These are phyloP conservation scores for Sanghuangporus baumii DNA, from an alignment of 1,284 basidiomycete genomes.

Conservation along the genomic window DNA sequence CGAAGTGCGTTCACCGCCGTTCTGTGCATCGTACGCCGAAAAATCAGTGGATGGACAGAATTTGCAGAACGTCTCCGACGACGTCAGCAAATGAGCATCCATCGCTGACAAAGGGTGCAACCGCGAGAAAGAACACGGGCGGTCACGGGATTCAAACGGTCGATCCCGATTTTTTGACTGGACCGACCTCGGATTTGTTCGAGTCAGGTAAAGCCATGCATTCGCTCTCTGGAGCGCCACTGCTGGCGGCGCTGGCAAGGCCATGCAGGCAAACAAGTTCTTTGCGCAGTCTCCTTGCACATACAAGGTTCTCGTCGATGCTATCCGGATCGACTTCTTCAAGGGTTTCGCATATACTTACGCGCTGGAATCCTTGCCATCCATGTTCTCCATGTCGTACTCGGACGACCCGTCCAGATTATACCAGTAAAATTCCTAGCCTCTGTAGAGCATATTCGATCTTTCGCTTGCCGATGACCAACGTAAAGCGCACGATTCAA, in stretches of 20 bases:
- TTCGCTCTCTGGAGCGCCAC: background rate
- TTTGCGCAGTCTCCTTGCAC: background rate
- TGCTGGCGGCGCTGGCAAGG: constrained; percentile 6
- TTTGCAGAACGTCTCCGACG: background rate
- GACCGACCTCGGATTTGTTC: background rate
- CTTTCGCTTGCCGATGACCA: background rate
- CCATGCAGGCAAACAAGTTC: constrained; percentile 2
- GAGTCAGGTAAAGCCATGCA: background rate
- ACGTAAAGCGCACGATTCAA: constrained; percentile 21
- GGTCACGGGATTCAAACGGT: constrained; percentile 6
- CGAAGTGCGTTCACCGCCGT: background rate
- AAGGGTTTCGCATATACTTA: background rate
- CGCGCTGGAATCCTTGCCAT: background rate
- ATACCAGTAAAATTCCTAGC: constrained; percentile 1
- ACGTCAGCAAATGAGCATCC: constrained; percentile 2
- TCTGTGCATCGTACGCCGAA: background rate
- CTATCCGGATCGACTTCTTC: background rate
- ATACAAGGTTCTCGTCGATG: background rate
- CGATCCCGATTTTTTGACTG: background rate
- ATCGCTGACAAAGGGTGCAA: constrained; percentile 4
- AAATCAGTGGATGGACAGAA: background rate
- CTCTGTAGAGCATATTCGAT: constrained; percentile 6
- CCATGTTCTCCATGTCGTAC: background rate
- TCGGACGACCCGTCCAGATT: background rate
- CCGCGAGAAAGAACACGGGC: background rate